Base-by-base conservation (phyloP, 129 eudicot species). In the Pulicaria dysenterica region DNA sequence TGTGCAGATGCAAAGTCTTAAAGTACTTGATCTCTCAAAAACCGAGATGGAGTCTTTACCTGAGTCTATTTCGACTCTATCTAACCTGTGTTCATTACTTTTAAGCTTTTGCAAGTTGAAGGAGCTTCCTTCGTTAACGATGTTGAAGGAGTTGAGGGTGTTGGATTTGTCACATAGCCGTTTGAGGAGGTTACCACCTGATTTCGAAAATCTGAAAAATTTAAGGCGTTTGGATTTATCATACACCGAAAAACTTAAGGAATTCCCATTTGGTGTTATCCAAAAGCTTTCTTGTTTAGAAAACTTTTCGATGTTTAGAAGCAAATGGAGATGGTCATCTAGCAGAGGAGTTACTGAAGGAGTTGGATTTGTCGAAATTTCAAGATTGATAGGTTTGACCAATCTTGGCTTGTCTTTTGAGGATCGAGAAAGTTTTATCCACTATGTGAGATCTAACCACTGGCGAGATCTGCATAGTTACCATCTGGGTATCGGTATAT, bases 1-100 rank as follows among this genome's bases (percentile, higher is more conserved):
- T 76, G 13, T n/a, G 47, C 50, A 76, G 34, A 81, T 81, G 85
- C 54, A 48, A 54, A 7, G 72, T 65, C 81, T 81, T 48, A 81
- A 81, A 71, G 81, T 72, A 46, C 85, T 81, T 48, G 78, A 81
- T 38, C 81, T 81, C 54, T 81, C 85, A 36, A 55, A 62, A 70
- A 76, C 78, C 12, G 5, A 13, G 7, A 81, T 81, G n/a, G 3
- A 11, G 47, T 64, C 78, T 34, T 62, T 81, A 70, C 81, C 85
- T 1, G 71, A 76, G 46, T 76, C 85, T 7, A 40, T 81, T 19
- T 81, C 85, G 64, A 39, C 62, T 56, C 71, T 81, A 70, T 15
- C 45, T 24, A 76, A 68, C 43, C 78, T 81, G 4, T 79, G 74
- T 48, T 70, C 81, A 7, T 75, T 81, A 17, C 48, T 81, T 2